Percentiles rank a stretch among this genome's conserved stretches.
Conservation (phyloP, 2,329 filamentous ascomycete genomes). For the Ceratocystis variospora region DNA sequence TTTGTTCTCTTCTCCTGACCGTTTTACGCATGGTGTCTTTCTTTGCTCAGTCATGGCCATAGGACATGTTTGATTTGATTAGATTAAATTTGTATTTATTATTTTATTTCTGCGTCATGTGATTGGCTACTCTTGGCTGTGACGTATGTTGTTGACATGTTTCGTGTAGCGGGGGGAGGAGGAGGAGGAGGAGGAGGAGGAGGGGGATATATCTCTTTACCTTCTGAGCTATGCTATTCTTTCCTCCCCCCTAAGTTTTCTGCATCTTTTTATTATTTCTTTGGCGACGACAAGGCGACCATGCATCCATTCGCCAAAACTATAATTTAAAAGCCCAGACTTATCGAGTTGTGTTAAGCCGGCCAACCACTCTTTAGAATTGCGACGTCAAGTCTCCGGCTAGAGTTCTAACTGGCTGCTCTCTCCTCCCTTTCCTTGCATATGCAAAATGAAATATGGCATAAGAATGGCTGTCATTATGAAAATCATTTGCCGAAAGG, state of each 20-base stretch:
- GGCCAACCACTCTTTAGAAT: not conserved
- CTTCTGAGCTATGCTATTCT: too few relatives aligned
- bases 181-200: too few relatives aligned
- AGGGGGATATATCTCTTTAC: too few relatives aligned
- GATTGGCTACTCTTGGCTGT: not conserved
- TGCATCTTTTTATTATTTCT: too few relatives aligned
- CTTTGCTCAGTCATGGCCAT: not conserved
- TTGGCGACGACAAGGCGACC: not conserved
- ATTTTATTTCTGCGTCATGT: not conserved
- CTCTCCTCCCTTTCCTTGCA: not conserved
- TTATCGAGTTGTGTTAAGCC: too few relatives aligned
- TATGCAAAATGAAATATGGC: not conserved
- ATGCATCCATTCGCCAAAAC: too few relatives aligned
- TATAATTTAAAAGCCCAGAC: too few relatives aligned
- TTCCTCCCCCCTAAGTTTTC: too few relatives aligned
- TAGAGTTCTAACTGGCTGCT: not conserved
- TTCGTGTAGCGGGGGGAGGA: not conserved
- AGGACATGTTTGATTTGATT: not conserved
- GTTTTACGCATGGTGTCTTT: not conserved
- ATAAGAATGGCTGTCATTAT: not conserved
- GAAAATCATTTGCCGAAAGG: conserved; percentile 1
- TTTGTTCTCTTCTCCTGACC: not conserved
- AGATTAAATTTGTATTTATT: not conserved
- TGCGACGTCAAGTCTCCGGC: not conserved
- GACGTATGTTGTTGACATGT: not conserved